phyloP scores from a whole-genome alignment of 257 asterid species.

The Jacaranda copaia region DNA sequence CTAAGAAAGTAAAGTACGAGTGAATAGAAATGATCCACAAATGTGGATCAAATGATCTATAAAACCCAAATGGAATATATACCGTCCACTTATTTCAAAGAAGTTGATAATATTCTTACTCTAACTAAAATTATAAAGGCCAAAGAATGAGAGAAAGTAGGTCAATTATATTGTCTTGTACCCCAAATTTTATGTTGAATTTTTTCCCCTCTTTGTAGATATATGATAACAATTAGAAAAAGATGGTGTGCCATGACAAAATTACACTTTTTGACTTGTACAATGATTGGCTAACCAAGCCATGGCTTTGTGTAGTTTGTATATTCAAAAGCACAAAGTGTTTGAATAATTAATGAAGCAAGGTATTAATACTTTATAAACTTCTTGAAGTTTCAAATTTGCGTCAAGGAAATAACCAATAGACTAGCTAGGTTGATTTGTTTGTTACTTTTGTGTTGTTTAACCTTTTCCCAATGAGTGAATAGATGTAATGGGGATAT shows the following conservation, averaged over 20 bases:
- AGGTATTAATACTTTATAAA: background rate
- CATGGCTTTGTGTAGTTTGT: background rate
- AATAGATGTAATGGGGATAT: too few species aligned
- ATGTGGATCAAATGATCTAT: too few species aligned
- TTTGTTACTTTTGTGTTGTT: background rate
- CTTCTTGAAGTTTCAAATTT: background rate
- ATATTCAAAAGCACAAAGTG: slow-evolving; percentile 20
- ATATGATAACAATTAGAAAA: background rate
- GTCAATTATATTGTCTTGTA: background rate
- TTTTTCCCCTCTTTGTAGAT: too few species aligned
- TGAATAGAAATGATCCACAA: too few species aligned
- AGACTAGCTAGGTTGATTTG: background rate
- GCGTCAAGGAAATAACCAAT: background rate
- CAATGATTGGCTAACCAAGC: background rate
- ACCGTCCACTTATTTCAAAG: too few species aligned
- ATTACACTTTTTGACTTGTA: slow-evolving; percentile 15
- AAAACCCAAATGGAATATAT: too few species aligned
- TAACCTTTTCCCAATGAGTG: background rate
- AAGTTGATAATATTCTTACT: too few species aligned
- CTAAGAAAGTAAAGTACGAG: too few species aligned
- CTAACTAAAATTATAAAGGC: too few species aligned
- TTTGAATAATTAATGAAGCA: background rate
- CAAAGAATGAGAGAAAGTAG: too few species aligned
- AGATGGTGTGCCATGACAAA: slow-evolving; percentile 12
- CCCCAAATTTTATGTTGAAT: background rate